Evolutionary conservation across 1,284 basidiomycete species (phyloP), one percentile per base, ranked within the genome.

Genomic region (Microbotryum lychnidis-dioicae): DNA sequence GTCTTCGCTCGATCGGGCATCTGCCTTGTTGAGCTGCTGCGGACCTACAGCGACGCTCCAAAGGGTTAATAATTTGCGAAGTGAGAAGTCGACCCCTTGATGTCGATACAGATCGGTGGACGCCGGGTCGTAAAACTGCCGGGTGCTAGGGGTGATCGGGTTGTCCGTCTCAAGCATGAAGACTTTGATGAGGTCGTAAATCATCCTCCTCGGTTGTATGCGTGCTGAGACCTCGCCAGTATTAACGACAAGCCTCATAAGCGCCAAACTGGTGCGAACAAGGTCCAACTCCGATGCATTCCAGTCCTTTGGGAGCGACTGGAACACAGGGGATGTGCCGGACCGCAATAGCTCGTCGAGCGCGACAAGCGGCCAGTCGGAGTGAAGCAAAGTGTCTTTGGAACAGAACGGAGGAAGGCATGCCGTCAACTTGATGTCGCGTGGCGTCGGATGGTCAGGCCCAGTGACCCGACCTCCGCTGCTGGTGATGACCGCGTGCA

Each of bases 171-270:
- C 93, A 21, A 97, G 83, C 90, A 96, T 92, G 76, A 91, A 93
- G 16, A 97, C 84, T 70, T 90, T 91, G 87, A 94, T 91, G 67
- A 89, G 85, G 44, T 81, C 83, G 68, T 94, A 87, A 4, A 85
- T 76, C 2, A 80, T 77, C 37, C 37, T 42, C 12, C 37, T 42
- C 1, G 37, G 37, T 16, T 18, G 12, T 6, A 42, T 42, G 5
- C 37, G 37, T 18, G 37, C 37, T 42, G 12, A 18, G 37, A 16
- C 37, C 68, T 87, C 83, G 47, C 82, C 81, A 18, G 58, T 49
- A 3, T 8, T 45, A n/a, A 47, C 27, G 33, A 54, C 58, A 56
- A 80, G 71, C 42, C 78, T 77, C 2, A 81, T 77, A 20, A 91
- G 76, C 4, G 83, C 72, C 4, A 92, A 76, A 6, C 83, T 80